Evolutionary conservation across 2,329 filamentous ascomycete genomes (phyloP), one percentile per base, ranked within the genome.

Genomic region (Gliomastix tumulicola): DNA sequence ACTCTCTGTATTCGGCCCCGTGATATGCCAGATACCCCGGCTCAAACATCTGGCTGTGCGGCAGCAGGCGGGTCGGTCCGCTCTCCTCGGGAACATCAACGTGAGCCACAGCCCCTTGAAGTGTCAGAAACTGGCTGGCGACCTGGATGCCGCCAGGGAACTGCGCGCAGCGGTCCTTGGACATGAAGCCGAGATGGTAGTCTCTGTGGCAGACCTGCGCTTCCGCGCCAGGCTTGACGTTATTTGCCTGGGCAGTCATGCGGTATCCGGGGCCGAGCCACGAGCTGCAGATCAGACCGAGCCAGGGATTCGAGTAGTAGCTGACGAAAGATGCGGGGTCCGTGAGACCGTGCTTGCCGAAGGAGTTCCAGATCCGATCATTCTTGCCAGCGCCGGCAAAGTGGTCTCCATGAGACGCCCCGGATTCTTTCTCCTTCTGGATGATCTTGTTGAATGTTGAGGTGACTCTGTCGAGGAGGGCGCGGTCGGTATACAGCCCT

Each of bases 151-250:
- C 63, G 27, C 61, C 64, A 1, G 77, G 76, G 41, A 70, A 75
- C 15, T 49, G 54, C 0, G 62, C 60, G 30, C 63, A 68, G 2
- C 56, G 56, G 7, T 64, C 63, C 4, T 62, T 49, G 1, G 68
- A 71, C 50, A 79, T 74, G 54, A 82, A 81, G 0, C 77, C 78
- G 2, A 82, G 63, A 46, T 82, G 77, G 48, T 81, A 82, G 48
- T 82, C 78, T 2, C 77, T 65, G 48, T 82, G 78, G 7, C 60
- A 62, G 20, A 70, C 65, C 47, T 82, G 78, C 1, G 78, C 62
- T 23, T 64, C 57, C 1, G 73, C 74, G 15, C 75, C 74, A 0
- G 78, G 76, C 30, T 69, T 66, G 8, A 82, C 76, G 34, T 79
- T 67, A 48, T 82, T 82, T 28, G 79, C 70, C 49, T 82, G 77